Conservation (phyloP, 1,284 basidiomycete genomes). For the Cryptococcus sp. region DNA sequence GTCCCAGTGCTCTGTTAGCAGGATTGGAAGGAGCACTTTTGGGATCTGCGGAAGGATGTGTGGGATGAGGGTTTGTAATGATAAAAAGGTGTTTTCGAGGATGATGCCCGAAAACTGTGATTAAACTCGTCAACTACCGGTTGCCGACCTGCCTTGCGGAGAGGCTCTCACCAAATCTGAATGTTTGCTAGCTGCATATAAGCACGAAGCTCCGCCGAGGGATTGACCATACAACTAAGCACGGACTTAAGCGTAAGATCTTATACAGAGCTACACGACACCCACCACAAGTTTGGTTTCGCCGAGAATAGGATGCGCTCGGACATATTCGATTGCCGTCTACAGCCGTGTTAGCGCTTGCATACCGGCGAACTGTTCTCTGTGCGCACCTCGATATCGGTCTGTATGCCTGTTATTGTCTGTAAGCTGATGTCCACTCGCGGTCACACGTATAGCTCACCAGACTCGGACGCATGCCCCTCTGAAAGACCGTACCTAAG, state of each 20-base stretch:
- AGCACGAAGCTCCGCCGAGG: conserved; percentile 92
- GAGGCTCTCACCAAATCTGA: conserved; percentile 61
- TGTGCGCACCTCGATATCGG: conserved; percentile 73
- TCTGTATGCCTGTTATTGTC: conserved; percentile 64
- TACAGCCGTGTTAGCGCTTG: conserved; percentile 27
- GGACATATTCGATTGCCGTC: conserved; percentile 71
- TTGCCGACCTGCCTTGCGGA: neutral
- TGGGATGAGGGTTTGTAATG: conserved; percentile 76
- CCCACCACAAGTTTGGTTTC: conserved; percentile 65
- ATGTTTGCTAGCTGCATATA: conserved; percentile 82
- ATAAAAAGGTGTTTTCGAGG: conserved; percentile 90
- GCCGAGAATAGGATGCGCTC: conserved; percentile 67
- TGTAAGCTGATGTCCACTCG: conserved; percentile 8
- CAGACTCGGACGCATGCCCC: conserved; percentile 79
- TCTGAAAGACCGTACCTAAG: conserved; percentile 72
- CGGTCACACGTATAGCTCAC: conserved; percentile 44
- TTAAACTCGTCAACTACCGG: conserved; percentile 56
- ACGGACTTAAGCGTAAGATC: conserved; percentile 7
- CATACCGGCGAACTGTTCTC: neutral
- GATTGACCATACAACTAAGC: conserved; percentile 79
- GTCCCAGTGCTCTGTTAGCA: conserved; percentile 74
- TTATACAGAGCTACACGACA: neutral
- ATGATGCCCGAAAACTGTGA: conserved; percentile 56
- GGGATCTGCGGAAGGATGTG: conserved; percentile 75
- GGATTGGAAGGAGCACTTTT: conserved; percentile 55